Conservation (phyloP, 2,329 filamentous ascomycete genomes). For the Penicillium polonicum region DNA sequence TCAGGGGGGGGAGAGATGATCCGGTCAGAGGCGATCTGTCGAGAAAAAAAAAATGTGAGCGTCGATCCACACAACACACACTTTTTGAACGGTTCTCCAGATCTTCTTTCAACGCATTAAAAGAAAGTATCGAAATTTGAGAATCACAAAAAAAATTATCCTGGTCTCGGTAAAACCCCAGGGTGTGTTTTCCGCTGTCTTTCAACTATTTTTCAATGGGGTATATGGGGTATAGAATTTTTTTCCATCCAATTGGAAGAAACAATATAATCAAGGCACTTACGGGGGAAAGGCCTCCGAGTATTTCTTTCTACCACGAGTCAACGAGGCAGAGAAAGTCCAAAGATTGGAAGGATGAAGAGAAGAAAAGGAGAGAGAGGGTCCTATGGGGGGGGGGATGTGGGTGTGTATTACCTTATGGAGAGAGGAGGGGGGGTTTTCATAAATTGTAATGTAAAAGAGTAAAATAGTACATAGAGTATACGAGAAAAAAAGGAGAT, state of each 20-base stretch:
- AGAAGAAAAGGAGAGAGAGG: conserved; percentile 24
- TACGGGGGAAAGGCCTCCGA: conserved; percentile 28
- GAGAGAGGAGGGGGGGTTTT: conserved; percentile 15
- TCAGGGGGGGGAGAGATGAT: conserved; percentile 28
- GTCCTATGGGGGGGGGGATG: conserved; percentile 17
- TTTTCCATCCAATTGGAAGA: not conserved
- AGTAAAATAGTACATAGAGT: not conserved
- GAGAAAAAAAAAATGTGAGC: conserved; percentile 22
- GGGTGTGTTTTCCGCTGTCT: not conserved
- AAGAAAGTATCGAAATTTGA: not conserved
- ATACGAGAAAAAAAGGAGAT: conserved; percentile 1
- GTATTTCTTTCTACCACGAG: conserved; percentile 37
- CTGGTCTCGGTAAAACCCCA: not conserved
- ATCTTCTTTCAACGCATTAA: not conserved
- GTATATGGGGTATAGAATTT: not conserved
- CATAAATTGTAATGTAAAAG: conserved; percentile 1
- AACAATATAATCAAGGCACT: conserved; percentile 13
- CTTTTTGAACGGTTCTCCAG: conserved; percentile 1
- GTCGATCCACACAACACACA: conserved; percentile 8
- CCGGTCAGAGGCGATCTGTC: conserved; percentile 30
- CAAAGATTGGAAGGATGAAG: conserved; percentile 13
- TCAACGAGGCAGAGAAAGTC: conserved; percentile 31
- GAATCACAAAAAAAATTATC: not conserved
- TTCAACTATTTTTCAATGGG: not conserved
- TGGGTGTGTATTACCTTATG: conserved; percentile 18